These are phyloP conservation scores for Pseudocercospora macadamiae DNA, from an alignment of 2,329 filamentous ascomycete genomes.

Conservation along the genomic window DNA sequence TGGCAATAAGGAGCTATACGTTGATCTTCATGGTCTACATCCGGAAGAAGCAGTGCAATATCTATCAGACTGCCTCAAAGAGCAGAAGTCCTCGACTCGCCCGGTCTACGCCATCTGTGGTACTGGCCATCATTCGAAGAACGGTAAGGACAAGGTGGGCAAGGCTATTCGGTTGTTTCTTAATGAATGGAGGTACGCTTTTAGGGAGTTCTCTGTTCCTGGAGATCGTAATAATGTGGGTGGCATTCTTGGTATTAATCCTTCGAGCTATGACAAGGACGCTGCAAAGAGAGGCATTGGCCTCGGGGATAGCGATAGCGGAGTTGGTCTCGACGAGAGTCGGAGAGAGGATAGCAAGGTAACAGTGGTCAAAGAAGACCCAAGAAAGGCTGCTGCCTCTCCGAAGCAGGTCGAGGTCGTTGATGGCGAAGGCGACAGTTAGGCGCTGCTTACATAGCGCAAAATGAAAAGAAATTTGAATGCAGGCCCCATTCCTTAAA, in stretches of 20 bases:
- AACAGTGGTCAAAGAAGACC: constrained; percentile 40
- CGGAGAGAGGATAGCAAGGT: constrained; percentile 40
- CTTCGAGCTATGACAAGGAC: constrained; percentile 60
- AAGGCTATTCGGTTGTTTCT: constrained; percentile 89
- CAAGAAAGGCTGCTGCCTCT: constrained; percentile 29
- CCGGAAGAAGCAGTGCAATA: constrained; percentile 96
- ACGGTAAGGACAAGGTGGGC: constrained; percentile 97
- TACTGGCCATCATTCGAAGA: constrained; percentile 96
- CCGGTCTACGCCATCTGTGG: constrained; percentile 96
- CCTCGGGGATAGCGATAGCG: constrained; percentile 42
- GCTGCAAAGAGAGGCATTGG: constrained; percentile 29
- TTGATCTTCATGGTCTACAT: constrained; percentile 97
- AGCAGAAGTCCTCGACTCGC: constrained; percentile 71
- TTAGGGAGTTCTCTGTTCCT: constrained; percentile 92
- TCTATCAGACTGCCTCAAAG: constrained; percentile 81
- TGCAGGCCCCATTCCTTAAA: too few relatives aligned
- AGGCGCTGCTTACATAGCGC: constrained; percentile 9
- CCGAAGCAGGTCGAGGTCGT: constrained; percentile 21
- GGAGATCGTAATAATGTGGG: constrained; percentile 86
- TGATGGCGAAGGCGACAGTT: constrained; percentile 21
- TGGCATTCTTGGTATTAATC: constrained; percentile 66
- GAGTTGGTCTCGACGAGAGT: constrained; percentile 40
- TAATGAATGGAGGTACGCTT: constrained; percentile 94
- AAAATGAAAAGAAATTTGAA: constrained; percentile 11
- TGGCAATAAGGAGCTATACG: constrained; percentile 72